Percentiles rank a stretch among this genome's conserved stretches.
Evolutionary conservation across 768 basidiomycete genomes (phyloP).

Genomic region (Rickenella mellea): DNA sequence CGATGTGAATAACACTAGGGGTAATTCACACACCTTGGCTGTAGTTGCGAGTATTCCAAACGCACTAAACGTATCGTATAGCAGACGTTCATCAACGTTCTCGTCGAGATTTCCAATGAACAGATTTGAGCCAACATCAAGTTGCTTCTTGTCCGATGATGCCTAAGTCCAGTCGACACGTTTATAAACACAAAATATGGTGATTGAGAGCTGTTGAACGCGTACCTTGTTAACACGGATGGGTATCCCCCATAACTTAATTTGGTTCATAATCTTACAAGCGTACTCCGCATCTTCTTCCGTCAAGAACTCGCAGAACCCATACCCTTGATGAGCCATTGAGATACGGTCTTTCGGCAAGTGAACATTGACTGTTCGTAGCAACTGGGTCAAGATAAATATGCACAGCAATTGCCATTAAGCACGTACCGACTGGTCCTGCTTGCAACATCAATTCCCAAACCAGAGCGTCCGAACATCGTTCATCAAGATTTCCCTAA

Average conservation of each 20-base stretch:
- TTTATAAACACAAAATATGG: background rate
- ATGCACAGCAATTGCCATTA: background rate
- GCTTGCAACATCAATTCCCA: conserved; percentile 99
- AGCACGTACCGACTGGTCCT: conserved; percentile 85
- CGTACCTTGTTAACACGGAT: conserved; percentile 97
- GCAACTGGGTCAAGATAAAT: background rate
- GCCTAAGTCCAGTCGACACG: conserved; percentile 41
- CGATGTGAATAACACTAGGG: background rate
- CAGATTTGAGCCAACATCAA: conserved; percentile 95
- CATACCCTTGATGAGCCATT: conserved; percentile 98
- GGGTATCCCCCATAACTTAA: conserved; percentile 97
- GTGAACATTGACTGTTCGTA: conserved; percentile 79
- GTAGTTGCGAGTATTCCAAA: conserved; percentile 91
- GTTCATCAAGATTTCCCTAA: conserved; percentile 95
- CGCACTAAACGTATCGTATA: conserved; percentile 93
- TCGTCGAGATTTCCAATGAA: conserved; percentile 96
- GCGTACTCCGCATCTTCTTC: conserved; percentile 99
- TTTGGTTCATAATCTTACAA: conserved; percentile 99
- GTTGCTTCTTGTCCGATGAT: conserved; percentile 94
- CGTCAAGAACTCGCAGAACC: conserved; percentile 98
- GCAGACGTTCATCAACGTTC: conserved; percentile 83
- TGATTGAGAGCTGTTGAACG: conserved; percentile 7
- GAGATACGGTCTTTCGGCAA: conserved; percentile 97
- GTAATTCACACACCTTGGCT: conserved; percentile 53
- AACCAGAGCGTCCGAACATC: conserved; percentile 85